A percentile compares a stretch with the other conserved stretches of the same genome.
These are phyloP conservation scores for Turnera subulata DNA, from an alignment of 345 rosid species.

Conservation along the genomic window DNA sequence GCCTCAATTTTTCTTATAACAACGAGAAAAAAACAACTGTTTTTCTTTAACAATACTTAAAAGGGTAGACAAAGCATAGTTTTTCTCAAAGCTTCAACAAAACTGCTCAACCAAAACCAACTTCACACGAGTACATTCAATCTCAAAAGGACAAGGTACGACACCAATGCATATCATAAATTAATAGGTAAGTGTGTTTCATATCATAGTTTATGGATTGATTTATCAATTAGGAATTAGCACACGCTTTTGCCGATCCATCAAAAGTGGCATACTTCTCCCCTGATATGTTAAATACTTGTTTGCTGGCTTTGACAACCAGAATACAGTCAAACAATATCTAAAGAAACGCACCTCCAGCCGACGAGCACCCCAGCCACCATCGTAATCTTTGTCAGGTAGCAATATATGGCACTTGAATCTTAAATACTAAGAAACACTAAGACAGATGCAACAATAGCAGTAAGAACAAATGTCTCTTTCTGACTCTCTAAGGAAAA, in stretches of 20 bases:
- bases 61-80: too few species aligned
- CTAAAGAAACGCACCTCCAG: constrained; percentile 69
- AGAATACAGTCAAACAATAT: background rate
- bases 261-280: constrained; percentile 86
- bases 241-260: constrained; percentile 91
- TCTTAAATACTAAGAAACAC: background rate
- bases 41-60: too few species aligned
- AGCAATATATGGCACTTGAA: constrained; percentile 26
- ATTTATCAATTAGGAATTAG: too few species aligned
- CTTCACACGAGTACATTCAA: too few species aligned
- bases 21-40: too few species aligned
- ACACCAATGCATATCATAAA: too few species aligned
- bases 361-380: constrained; percentile 41
- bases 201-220: too few species aligned
- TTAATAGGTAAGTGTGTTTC: too few species aligned
- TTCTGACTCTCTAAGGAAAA: background rate
- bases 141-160: too few species aligned
- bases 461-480: background rate
- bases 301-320: constrained; percentile 83
- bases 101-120: too few species aligned
- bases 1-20: too few species aligned
- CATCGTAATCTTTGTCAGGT: constrained; percentile 39
- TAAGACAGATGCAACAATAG: background rate
- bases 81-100: too few species aligned
- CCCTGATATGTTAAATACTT: constrained; percentile 90